These are phyloP conservation scores for Somion occarium DNA, from an alignment of 1,284 basidiomycete genomes.

Conservation along the genomic window DNA sequence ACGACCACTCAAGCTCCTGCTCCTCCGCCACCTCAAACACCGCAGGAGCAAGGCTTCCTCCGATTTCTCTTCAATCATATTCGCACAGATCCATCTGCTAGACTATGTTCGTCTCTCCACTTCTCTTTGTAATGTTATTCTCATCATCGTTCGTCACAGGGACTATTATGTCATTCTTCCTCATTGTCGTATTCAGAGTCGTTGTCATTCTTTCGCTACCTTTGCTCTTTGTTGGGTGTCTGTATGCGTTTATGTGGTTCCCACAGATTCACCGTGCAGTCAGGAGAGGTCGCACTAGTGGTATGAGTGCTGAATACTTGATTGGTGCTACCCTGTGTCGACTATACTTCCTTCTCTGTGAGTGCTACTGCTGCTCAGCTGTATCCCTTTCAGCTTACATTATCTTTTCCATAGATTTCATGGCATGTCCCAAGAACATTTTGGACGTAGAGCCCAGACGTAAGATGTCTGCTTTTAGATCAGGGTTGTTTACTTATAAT, in stretches of 20 bases:
- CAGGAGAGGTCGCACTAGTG: slow-evolving; percentile 65
- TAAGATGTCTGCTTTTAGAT: slow-evolving; percentile 29
- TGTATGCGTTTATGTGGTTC: slow-evolving; percentile 79
- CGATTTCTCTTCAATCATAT: slow-evolving; percentile 52
- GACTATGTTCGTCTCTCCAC: slow-evolving; percentile 49
- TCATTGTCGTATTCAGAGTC: slow-evolving; percentile 69
- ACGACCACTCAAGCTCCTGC: slow-evolving; percentile 20
- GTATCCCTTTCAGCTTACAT: background rate
- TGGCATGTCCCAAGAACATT: slow-evolving; percentile 81
- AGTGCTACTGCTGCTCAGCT: slow-evolving; percentile 32
- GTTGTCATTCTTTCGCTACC: slow-evolving; percentile 69
- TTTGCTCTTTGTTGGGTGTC: slow-evolving; percentile 62
- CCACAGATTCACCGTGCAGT: slow-evolving; percentile 82
- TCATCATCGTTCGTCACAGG: slow-evolving; percentile 34
- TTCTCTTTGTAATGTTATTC: background rate
- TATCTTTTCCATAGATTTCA: slow-evolving; percentile 55
- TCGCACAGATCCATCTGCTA: slow-evolving; percentile 65
- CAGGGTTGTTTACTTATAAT: background rate
- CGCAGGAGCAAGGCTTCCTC: slow-evolving; percentile 34
- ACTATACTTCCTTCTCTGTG: slow-evolving; percentile 72
- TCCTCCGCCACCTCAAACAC: slow-evolving; percentile 16
- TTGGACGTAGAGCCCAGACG: slow-evolving; percentile 71
- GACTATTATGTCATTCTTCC: slow-evolving; percentile 60
- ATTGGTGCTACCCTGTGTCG: slow-evolving; percentile 73
- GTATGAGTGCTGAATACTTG: slow-evolving; percentile 68